Base-by-base conservation (phyloP, 2,329 filamentous ascomycete genomes). In the Neonectria magnoliae region DNA sequence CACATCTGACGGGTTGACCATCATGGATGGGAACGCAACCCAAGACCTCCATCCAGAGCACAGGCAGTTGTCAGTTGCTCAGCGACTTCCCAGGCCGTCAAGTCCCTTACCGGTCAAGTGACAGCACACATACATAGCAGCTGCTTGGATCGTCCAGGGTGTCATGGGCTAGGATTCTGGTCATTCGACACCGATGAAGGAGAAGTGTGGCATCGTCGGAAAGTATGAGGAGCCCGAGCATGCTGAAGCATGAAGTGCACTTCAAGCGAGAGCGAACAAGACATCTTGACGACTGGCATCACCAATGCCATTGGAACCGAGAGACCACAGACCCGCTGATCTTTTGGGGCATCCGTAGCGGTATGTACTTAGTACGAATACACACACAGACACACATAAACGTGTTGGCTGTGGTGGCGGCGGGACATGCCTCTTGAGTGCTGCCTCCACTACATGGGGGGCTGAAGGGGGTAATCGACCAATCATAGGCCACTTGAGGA, bases 381-480 rank as follows among this genome's bases (percentile, higher is more conserved):
- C 45, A 36, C 56, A 42, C 54, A 42, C 58, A 29, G 2, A 52
- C 47, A 55, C 41, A 54, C 29, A 60, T 44, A 18, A 44, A 51
- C 63, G 52, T 65, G 63, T 57, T 71, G 65, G 65, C 55, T 52
- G 38, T 64, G 66, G 38, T 64, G 66, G 54, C 55, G 60, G 64
- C 51, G 60, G 60, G 57, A 60, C 57, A 65, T 67, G 67, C 60
- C 53, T 59, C 57, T 66, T 57, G 53, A 41, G 29, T 62, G 63
- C 29, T 59, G 62, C 55, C 44, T 62, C 62, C 56, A 64, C 53
- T 57, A 22, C 22, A 62, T 62, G 70, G 64, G 58, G 58, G 50
- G 60, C 48, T 29, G 50, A 45, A 60, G 63, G 52, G 44, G 41
- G 38, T 10, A n/a, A 13, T 18, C 29, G 60, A 29, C 61, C 65